Evolutionary conservation across 768 basidiomycete species (phyloP).

Genomic region (Phaeotremella fagi): DNA sequence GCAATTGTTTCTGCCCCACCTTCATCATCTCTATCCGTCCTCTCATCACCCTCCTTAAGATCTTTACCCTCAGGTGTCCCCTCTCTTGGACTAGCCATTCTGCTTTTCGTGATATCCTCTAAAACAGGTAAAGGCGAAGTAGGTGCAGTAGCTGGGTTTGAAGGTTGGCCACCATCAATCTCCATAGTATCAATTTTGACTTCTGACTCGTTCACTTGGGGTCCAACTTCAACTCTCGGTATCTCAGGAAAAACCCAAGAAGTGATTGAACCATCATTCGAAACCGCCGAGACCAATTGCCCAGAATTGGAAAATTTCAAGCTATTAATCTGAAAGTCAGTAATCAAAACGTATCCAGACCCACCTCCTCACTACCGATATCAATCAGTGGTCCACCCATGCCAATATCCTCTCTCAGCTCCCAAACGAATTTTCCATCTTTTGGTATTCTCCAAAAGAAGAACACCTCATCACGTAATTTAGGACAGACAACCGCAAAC

Average conservation of each 20-base stretch:
- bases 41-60: not conserved
- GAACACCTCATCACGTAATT: slow-evolving; percentile 35
- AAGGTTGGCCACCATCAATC: too few relatives aligned
- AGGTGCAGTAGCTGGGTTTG: too few relatives aligned
- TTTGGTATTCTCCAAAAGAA: slow-evolving; percentile 22
- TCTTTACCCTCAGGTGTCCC: slow-evolving; percentile 6
- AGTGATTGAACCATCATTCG: slow-evolving; percentile 36
- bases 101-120: slow-evolving; percentile 10
- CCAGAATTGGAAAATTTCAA: slow-evolving; percentile 35
- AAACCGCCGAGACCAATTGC: slow-evolving; percentile 34
- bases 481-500: slow-evolving; percentile 37
- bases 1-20: not conserved
- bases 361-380: slow-evolving; percentile 37
- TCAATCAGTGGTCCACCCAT: slow-evolving; percentile 25
- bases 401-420: slow-evolving; percentile 27
- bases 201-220: too few relatives aligned
- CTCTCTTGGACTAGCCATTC: slow-evolving; percentile 12
- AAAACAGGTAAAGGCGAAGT: slow-evolving; percentile 3
- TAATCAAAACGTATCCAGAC: not conserved
- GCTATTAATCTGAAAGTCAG: slow-evolving; percentile 26
- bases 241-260: slow-evolving; percentile 33
- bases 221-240: not conserved
- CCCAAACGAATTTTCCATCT: slow-evolving; percentile 29
- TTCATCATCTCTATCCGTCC: not conserved
- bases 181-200: not conserved